Conservation (phyloP, 805 yeast species). For the Candida andamanensis region DNA sequence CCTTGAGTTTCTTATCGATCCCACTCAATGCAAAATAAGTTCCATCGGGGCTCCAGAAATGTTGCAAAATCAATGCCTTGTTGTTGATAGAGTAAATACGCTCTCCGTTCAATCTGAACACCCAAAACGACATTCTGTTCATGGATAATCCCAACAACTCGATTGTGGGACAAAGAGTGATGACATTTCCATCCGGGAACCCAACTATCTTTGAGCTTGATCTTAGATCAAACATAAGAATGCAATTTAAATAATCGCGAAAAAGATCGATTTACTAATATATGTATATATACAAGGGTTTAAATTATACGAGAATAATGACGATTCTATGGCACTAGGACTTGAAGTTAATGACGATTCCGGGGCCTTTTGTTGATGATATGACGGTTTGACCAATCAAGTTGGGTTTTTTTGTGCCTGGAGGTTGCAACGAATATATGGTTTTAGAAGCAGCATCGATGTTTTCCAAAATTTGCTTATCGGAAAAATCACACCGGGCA, state of each 20-base stretch:
- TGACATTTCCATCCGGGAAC: constrained; percentile 31
- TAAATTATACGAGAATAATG: not conserved
- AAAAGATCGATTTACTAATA: not conserved
- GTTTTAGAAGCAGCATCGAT: constrained; percentile 63
- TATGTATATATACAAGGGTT: not conserved
- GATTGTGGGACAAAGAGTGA: constrained; percentile 50
- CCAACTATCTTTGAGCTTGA: constrained; percentile 17
- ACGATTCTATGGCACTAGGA: constrained; percentile 5
- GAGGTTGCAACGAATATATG: constrained; percentile 48
- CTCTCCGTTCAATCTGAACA: constrained; percentile 51
- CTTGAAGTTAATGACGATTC: constrained; percentile 53
- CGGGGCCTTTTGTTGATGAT: constrained; percentile 74
- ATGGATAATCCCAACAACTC: constrained; percentile 47
- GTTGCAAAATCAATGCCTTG: constrained; percentile 25
- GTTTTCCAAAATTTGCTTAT: constrained; percentile 68
- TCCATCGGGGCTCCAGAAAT: constrained; percentile 33
- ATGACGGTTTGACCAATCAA: constrained; percentile 64
- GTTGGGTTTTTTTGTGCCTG: constrained; percentile 63
- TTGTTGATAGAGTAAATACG: constrained; percentile 45
- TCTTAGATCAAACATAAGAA: constrained; percentile 4
- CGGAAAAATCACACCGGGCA: constrained; percentile 74
- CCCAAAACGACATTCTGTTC: constrained; percentile 45
- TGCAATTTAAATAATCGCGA: not conserved
- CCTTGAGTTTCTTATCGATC: constrained; percentile 34
- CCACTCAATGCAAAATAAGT: constrained; percentile 42